Base-by-base conservation (phyloP, 2,329 filamentous ascomycete genomes). In the Venturia aucupariae region DNA sequence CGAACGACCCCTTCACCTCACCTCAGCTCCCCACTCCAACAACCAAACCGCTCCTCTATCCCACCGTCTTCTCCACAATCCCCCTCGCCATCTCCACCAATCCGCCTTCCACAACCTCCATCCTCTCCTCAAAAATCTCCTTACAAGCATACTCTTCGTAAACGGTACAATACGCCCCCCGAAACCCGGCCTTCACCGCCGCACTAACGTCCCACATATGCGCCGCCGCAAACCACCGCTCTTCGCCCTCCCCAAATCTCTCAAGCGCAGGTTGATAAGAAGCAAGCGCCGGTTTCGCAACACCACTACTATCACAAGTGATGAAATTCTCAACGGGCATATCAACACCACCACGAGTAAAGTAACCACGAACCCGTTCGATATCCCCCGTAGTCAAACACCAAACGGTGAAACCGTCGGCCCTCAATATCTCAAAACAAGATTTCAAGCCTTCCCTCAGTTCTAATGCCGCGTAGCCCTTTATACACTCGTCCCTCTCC, bases 171-270 rank as follows among this genome's bases (percentile, higher is more conserved):
- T 64, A 35, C 61, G 55, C 3, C 24, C 59, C 10, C 35, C 69
- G 70, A 67, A 66, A 73, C 67, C 81, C 81, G n/a, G 76, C 76
- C 64, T 74, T 76, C 60, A 75, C 76, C 10, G 83, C 82, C 3
- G 81, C 80, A 22, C 77, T 76, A 1, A 82, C 82, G 73, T 86
- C 83, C 83, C 83, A 85, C 76, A 82, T 81, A 72, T 85, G 83
- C 27, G 82, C 83, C 0, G 83, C 83, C 0, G 81, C 83, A 70
- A 84, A 85, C 82, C 82, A 85, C 66, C 71, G 66, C 54, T 79
- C 69, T 2, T 68, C 73, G 0, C 73, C 71, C 0, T 68, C 68
- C 0, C 68, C 75, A 64, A 84, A 77, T 60, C 70, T 71, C n/a
- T 75, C 74, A 41, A 80, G 70, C 6, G 81, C 70, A 0, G 76